Percentiles rank a stretch among this genome's conserved stretches.
These are phyloP conservation scores for Hyaloscypha hepaticicola DNA, from an alignment of 495 filamentous ascomycete species.

Conservation along the genomic window DNA sequence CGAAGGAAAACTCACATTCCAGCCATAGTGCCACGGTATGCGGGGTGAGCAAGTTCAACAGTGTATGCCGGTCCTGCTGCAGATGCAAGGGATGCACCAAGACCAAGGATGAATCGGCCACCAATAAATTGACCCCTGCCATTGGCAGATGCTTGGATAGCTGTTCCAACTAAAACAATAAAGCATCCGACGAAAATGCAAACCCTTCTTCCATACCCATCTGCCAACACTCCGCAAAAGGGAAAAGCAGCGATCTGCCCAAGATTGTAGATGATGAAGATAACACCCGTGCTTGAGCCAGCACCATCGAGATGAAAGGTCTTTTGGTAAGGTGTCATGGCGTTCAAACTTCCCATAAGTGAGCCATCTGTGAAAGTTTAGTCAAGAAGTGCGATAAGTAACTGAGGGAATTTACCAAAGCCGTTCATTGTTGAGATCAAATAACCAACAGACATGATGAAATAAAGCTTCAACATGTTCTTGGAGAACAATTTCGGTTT, in stretches of 20 bases:
- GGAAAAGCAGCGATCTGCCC: conserved; percentile 47
- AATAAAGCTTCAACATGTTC: conserved; percentile 49
- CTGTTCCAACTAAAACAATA: conserved; percentile 55
- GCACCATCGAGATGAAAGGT: conserved; percentile 42
- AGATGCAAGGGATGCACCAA: conserved; percentile 50
- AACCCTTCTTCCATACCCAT: conserved; percentile 46
- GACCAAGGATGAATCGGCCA: conserved; percentile 55
- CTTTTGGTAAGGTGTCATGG: conserved; percentile 42
- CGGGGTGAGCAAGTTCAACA: conserved; percentile 54
- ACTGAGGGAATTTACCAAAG: conserved; percentile 36
- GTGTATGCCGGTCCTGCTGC: conserved; percentile 54
- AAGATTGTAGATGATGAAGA: conserved; percentile 48
- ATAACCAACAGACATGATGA: conserved; percentile 44
- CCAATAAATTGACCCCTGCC: conserved; percentile 33
- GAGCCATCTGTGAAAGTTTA: conserved; percentile 29
- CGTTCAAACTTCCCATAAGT: conserved; percentile 45
- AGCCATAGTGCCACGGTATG: conserved; percentile 54
- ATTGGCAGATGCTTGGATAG: conserved; percentile 49
- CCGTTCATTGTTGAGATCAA: conserved; percentile 51
- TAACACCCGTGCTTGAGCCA: conserved; percentile 42
- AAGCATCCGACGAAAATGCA: conserved; percentile 56
- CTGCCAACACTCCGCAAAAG: conserved; percentile 37
- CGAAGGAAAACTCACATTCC: conserved; percentile 48
- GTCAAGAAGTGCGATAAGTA: neutral
- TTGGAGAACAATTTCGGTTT: conserved; percentile 44